Conservation (phyloP, 1,284 basidiomycete species). For the Ustilago loliicola region DNA sequence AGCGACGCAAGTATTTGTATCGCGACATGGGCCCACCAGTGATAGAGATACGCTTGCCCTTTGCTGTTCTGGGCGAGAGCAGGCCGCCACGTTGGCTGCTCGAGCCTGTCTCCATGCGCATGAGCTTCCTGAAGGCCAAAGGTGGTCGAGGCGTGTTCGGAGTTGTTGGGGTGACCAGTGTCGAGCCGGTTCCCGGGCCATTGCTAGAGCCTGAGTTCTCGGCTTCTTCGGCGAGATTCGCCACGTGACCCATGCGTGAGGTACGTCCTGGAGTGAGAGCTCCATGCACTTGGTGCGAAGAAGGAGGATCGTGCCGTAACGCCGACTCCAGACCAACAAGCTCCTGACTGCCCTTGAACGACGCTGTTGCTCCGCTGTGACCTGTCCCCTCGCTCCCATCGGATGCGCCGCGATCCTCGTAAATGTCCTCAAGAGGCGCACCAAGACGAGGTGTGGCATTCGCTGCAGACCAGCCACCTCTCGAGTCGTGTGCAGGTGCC, state of each 20-base stretch:
- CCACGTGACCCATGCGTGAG: slow-evolving; percentile 15
- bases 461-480: slow-evolving; percentile 1
- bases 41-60: slow-evolving; percentile 28
- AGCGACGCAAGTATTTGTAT: slow-evolving; percentile 58
- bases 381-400: slow-evolving; percentile 22
- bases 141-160: slow-evolving; percentile 13
- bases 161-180: slow-evolving; percentile 13
- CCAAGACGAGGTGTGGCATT: slow-evolving; percentile 7
- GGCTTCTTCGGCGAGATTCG: slow-evolving; percentile 18
- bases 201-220: slow-evolving; percentile 3
- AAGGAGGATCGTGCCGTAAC: slow-evolving; percentile 22
- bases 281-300: slow-evolving; percentile 10
- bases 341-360: slow-evolving; percentile 30
- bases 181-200: slow-evolving; percentile 6
- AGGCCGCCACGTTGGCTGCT: slow-evolving; percentile 12
- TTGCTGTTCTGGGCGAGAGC: slow-evolving; percentile 5
- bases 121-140: slow-evolving; percentile 23
- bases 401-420: slow-evolving; percentile 26
- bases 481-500: not conserved
- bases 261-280: not conserved
- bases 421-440: slow-evolving; percentile 34
- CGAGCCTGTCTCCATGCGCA: slow-evolving; percentile 12
- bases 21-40: slow-evolving; percentile 30
- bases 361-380: slow-evolving; percentile 19
- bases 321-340: slow-evolving; percentile 27